A percentile compares a stretch with the other conserved stretches of the same genome.
Evolutionary conservation across 129 eudicot species (phyloP).

Genomic region (Sambucus nigra): DNA sequence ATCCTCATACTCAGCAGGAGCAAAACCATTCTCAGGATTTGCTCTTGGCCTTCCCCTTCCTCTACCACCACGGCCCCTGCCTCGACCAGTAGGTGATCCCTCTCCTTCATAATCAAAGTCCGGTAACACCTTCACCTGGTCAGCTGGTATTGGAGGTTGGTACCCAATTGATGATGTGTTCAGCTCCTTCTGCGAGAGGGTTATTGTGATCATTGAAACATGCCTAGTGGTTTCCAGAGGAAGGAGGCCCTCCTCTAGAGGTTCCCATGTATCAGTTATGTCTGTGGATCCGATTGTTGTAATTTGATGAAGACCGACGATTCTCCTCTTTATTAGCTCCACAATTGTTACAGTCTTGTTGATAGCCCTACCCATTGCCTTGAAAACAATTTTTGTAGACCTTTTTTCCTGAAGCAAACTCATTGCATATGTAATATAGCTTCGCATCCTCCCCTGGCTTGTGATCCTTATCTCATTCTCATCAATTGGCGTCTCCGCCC

Average conservation of each 20-base stretch:
- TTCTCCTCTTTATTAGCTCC: slow-evolving; percentile 96
- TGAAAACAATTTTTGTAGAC: slow-evolving; percentile 74
- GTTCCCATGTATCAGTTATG: slow-evolving; percentile 98
- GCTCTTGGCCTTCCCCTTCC: slow-evolving; percentile 85
- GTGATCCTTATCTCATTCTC: slow-evolving; percentile 98
- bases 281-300: slow-evolving; percentile 82
- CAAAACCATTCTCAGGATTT: slow-evolving; percentile 48
- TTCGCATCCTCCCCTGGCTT: slow-evolving; percentile 95
- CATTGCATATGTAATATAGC: slow-evolving; percentile 96
- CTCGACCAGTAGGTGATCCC: slow-evolving; percentile 80
- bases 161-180: slow-evolving; percentile 67
- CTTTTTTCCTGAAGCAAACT: slow-evolving; percentile 90
- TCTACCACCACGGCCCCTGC: slow-evolving; percentile 94
- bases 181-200: slow-evolving; percentile 67
- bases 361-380: slow-evolving; percentile 99
- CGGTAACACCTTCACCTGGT: slow-evolving; percentile 65
- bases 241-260: slow-evolving; percentile 94
- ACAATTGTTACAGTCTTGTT: slow-evolving; percentile 95
- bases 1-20: slow-evolving; percentile 60
- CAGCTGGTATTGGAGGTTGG: slow-evolving; percentile 93
- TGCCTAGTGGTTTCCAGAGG: slow-evolving; percentile 86
- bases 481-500: slow-evolving; percentile 71
- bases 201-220: slow-evolving; percentile 86
- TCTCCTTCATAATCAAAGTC: slow-evolving; percentile 87
- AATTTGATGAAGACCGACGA: slow-evolving; percentile 93